phyloP scores from a whole-genome alignment of 2,329 filamentous ascomycete species.

The Niveomyces coronatus region DNA sequence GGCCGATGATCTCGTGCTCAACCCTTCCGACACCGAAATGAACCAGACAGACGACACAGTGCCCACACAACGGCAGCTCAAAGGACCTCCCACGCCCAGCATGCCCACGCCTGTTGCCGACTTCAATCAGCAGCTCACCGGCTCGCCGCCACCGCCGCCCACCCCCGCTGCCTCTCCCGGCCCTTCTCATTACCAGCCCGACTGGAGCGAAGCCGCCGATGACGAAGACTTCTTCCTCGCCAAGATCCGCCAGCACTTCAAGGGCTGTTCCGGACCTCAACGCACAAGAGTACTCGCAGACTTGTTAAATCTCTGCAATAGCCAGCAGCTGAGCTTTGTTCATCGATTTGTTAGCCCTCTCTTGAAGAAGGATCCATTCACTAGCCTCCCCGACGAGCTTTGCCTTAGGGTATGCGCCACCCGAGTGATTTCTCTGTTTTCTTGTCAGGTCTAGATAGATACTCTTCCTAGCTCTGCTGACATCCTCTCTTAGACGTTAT shows the following conservation, averaged over 20 bases:
- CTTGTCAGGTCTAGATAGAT: not conserved
- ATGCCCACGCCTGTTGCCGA: conserved; percentile 55
- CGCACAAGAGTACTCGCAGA: conserved; percentile 76
- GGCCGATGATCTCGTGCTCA: conserved; percentile 46
- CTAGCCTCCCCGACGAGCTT: conserved; percentile 81
- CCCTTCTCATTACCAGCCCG: conserved; percentile 49
- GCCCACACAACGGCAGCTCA: conserved; percentile 32
- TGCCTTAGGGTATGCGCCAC: conserved; percentile 65
- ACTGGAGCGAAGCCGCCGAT: conserved; percentile 69
- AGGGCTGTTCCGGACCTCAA: conserved; percentile 63
- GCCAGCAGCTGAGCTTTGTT: conserved; percentile 89
- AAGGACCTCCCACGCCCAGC: conserved; percentile 55
- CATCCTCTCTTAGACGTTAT: conserved; percentile 57
- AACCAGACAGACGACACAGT: conserved; percentile 45
- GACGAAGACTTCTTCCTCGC: conserved; percentile 76
- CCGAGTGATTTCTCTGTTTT: not conserved
- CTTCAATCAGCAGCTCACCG: conserved; percentile 50
- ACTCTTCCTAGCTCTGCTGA: not conserved
- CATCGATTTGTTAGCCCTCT: conserved; percentile 91
- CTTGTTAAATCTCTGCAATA: conserved; percentile 87
- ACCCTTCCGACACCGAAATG: conserved; percentile 34
- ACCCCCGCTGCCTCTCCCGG: conserved; percentile 57
- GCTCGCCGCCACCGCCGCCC: conserved; percentile 53
- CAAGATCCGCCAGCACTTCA: conserved; percentile 71
- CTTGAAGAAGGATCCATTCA: conserved; percentile 93